Evolutionary conservation across 768 basidiomycete species (phyloP), one percentile per base, ranked within the genome.

Genomic region (Suillus decipiens): DNA sequence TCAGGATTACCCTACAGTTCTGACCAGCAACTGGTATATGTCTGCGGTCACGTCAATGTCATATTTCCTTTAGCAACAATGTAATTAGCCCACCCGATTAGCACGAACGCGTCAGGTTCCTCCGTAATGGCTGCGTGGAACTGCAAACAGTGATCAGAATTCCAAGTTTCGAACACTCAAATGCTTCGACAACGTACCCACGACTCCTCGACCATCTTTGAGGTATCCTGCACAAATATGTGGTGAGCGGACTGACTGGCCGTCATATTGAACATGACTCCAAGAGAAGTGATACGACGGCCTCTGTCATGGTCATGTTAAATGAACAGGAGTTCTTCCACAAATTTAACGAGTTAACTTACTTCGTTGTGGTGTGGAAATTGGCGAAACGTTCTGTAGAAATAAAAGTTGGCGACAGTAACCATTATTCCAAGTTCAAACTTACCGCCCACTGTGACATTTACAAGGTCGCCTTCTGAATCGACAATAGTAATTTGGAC

Each of bases 11-110:
- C 83, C 33, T 62, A 86, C 90, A 92, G 63, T 88, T 84, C 69
- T 92, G 86, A 54, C 81, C 72, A 14, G 83, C 73, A 3, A 93
- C 83, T 2, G 92, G 92, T 92, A 96, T 95, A 72, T 96, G 94
- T n/a, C 90, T 92, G 55, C 33, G 56, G 39, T n/a, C 17, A 19
- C 39, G 11, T 57, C 11, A 47, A 34, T 56, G 59, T 7, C 1
- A 36, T n/a, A 33, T 24, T 53, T 53, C 33, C 33, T 53, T 34
- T 0, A 31, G 8, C 39, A 31, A 15, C 11, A 1, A 58, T 63
- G 50, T 59, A 60, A 31, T 24, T 68, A 19, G 17, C 82, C 36
- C 56, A 87, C 89, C 89, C 87, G 59, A 82, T 83, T 58, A 93
- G 81, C 60, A 92, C 70, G 78, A 96, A 96, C 64, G 92, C 79